These are phyloP conservation scores for Mallotus repandus DNA, from an alignment of 441 rosid species.

Conservation along the genomic window DNA sequence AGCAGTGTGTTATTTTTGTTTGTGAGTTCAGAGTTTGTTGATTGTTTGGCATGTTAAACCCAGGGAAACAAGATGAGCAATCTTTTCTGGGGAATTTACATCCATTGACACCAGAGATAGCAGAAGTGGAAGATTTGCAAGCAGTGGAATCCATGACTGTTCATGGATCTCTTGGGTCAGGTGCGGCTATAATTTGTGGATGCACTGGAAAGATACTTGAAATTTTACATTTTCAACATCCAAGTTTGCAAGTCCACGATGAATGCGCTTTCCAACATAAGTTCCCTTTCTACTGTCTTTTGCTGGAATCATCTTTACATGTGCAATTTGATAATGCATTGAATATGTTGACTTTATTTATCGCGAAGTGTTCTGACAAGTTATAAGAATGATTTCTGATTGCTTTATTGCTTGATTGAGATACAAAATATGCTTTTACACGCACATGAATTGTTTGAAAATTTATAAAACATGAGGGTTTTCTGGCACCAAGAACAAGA, in stretches of 20 bases:
- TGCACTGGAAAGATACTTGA: constrained; percentile 3
- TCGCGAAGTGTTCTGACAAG: neutral
- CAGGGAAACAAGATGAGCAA: constrained; percentile 47
- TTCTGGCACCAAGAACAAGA: neutral
- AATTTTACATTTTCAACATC: neutral
- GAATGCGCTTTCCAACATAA: neutral
- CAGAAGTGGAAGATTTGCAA: constrained; percentile 60
- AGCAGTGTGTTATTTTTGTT: neutral
- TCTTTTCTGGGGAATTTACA: constrained; percentile 47
- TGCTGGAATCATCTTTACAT: neutral
- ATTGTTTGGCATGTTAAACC: constrained; percentile 11
- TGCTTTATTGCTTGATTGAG: neutral
- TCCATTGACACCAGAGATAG: constrained; percentile 67
- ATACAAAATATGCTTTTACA: neutral
- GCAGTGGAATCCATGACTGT: constrained; percentile 61
- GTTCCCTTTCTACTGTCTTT: neutral
- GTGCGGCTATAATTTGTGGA: constrained; percentile 31
- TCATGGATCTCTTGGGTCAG: constrained; percentile 64
- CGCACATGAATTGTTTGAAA: neutral
- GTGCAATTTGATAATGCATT: neutral
- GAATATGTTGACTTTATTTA: neutral
- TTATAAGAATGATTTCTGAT: neutral
- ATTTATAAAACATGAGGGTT: neutral
- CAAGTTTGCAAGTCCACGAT: neutral
- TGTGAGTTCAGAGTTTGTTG: constrained; percentile 7